Evolutionary conservation across 345 rosid species (phyloP).

Genomic region (Melaleuca quinquenervia): DNA sequence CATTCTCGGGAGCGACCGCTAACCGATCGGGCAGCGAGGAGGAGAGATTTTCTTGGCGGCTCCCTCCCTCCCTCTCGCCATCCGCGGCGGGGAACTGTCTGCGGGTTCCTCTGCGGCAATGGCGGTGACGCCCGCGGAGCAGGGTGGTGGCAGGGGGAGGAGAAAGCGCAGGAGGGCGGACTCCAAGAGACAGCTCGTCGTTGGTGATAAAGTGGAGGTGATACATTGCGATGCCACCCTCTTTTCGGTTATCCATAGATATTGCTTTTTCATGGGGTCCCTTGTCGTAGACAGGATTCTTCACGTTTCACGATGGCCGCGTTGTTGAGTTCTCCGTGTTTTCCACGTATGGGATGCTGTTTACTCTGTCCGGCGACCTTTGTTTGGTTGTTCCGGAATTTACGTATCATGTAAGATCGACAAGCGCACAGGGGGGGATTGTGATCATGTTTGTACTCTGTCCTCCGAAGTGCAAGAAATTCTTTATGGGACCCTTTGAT

Average conservation of each 20-base stretch:
- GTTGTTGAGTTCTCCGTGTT: neutral
- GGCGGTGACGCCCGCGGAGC: neutral
- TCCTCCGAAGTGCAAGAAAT: neutral
- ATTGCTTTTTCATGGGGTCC: neutral
- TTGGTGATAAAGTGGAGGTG: conserved; percentile 23
- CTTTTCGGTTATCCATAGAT: neutral
- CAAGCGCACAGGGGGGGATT: neutral
- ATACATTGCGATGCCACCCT: neutral
- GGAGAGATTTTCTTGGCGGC: neutral
- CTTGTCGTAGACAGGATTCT: neutral
- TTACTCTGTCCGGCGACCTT: neutral
- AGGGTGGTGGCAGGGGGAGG: neutral
- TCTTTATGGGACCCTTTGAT: neutral
- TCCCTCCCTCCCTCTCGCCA: neutral
- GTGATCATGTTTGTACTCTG: neutral
- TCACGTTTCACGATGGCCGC: neutral
- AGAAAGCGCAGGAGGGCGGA: conserved; percentile 5
- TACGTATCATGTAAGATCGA: neutral
- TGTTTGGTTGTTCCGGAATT: neutral
- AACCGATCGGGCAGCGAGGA: neutral
- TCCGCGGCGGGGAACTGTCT: neutral
- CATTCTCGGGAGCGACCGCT: neutral
- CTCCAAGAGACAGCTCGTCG: neutral
- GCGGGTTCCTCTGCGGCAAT: neutral
- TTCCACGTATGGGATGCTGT: neutral